Evolutionary conservation across 1,284 basidiomycete genomes (phyloP), one percentile per base, ranked within the genome.

Genomic region (Ustilago lituana): DNA sequence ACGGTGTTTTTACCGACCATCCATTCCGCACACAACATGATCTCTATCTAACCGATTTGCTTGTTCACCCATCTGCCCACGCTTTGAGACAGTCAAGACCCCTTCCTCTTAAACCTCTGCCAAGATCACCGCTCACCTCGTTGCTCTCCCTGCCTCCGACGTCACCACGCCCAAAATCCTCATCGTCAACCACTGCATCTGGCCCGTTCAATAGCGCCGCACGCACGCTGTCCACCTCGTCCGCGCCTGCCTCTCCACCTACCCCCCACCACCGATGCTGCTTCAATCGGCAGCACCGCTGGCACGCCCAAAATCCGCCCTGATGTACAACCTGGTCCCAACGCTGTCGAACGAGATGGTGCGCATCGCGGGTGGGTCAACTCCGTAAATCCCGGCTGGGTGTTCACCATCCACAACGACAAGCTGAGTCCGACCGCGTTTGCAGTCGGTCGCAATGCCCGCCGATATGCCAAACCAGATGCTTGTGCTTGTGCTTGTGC

Each of bases 281-380:
- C 2, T 82, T 90, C 37, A n/a, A 86, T 91, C 39, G 89, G 90
- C 12, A 89, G 89, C 59, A 88, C 87, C 0, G 86, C 89, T 5
- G 90, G 90, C 4, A 89, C 89, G 80, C 89, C 86, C 63, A 10
- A 81, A 82, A 44, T 69, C 56, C 87, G 90, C 87, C 1, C 85
- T 91, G 84, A 90, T 90, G 88, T 88, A 90, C 62, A 90, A 90
- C 1, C 80, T 91, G 35, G 87, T 87, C 1, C 83, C 88, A 61
- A 85, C 87, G 3, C 84, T 91, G 63, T 91, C 91, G 82, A 91
- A 91, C 77, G 90, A 91, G 80, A 91, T 91, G 54, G 89, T 91
- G 26, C 87, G 87, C 79, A 87, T 90, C 63, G 89, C 89, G 90
- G 86, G 0, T 85, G 90, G 14, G 89, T 90, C n/a, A 91, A 91